Evolutionary conservation across 805 yeast genomes (phyloP).

Genomic region (Yarrowia phangngaensis): DNA sequence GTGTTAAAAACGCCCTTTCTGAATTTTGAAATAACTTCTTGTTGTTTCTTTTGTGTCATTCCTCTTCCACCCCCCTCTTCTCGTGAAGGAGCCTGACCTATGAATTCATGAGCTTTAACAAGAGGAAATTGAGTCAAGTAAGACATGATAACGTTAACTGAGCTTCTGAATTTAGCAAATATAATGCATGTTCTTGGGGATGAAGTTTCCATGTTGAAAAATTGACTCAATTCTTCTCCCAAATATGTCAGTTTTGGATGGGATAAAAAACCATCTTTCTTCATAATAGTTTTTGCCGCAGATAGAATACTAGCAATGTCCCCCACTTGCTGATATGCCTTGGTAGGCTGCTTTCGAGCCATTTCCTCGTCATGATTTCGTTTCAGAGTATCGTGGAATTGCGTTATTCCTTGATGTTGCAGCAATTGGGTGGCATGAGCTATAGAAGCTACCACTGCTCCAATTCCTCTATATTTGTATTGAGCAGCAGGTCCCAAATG

Average conservation of each 20-base stretch:
- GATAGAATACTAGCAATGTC: slow-evolving; percentile 5
- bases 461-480: slow-evolving; percentile 32
- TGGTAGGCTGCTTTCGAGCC: slow-evolving; percentile 29
- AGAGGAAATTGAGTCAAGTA: slow-evolving; percentile 41
- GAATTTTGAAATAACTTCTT: slow-evolving; percentile 69
- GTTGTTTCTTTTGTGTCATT: slow-evolving; percentile 87
- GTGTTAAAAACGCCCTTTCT: slow-evolving; percentile 70
- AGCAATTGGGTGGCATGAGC: slow-evolving; percentile 55
- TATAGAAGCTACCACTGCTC: slow-evolving; percentile 61
- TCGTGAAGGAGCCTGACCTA: slow-evolving; percentile 70
- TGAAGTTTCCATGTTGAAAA: slow-evolving; percentile 44
- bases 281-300: neutral
- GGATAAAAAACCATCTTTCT: slow-evolving; percentile 41
- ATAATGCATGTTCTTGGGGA: slow-evolving; percentile 63
- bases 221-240: slow-evolving; percentile 53
- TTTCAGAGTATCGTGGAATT: slow-evolving; percentile 64
- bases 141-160: slow-evolving; percentile 82
- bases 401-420: slow-evolving; percentile 74
- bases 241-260: slow-evolving; percentile 72
- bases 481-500: slow-evolving; percentile 31
- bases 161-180: slow-evolving; percentile 83
- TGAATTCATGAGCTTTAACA: slow-evolving; percentile 75
- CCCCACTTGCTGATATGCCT: slow-evolving; percentile 41
- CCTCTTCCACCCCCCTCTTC: slow-evolving; percentile 50
- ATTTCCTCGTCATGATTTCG: slow-evolving; percentile 40